These are phyloP conservation scores for Hypoxylon intermedium DNA, from an alignment of 495 filamentous ascomycete species.

Conservation along the genomic window DNA sequence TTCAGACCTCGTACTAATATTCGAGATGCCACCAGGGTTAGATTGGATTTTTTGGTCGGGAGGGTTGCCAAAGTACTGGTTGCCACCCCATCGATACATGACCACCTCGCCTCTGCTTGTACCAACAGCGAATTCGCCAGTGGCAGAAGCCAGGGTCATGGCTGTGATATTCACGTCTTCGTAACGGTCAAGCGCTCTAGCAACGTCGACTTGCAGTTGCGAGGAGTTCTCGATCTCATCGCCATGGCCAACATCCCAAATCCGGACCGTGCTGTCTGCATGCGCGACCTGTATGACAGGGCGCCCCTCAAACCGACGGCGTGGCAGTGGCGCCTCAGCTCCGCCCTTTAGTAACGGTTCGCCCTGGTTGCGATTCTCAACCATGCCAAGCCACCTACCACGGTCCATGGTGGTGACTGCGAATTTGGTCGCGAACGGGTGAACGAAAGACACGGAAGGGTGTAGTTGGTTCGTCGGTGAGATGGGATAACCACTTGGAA, in stretches of 20 bases:
- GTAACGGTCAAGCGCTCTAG: conserved; percentile 79
- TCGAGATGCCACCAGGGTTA: conserved; percentile 68
- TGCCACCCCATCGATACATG: conserved; percentile 85
- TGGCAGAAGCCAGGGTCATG: conserved; percentile 76
- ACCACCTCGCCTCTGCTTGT: conserved; percentile 81
- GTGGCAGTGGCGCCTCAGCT: conserved; percentile 66
- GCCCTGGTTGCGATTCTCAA: conserved; percentile 74
- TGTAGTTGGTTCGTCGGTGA: conserved; percentile 90
- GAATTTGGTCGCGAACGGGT: conserved; percentile 81
- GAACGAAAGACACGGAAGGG: conserved; percentile 79
- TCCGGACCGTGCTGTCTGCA: conserved; percentile 81
- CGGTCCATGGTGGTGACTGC: conserved; percentile 73
- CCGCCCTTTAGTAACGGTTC: conserved; percentile 80
- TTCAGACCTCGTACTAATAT: conserved; percentile 77
- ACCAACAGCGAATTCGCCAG: conserved; percentile 85
- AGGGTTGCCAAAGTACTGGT: conserved; percentile 67
- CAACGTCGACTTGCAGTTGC: conserved; percentile 83
- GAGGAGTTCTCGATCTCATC: conserved; percentile 91
- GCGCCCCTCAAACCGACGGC: conserved; percentile 78
- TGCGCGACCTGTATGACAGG: conserved; percentile 84
- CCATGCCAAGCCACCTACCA: conserved; percentile 85
- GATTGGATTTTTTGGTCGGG: conserved; percentile 50
- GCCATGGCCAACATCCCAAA: conserved; percentile 89
- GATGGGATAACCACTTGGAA: conserved; percentile 89
- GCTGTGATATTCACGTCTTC: conserved; percentile 77